Percentiles rank a stretch among this genome's conserved stretches.
Evolutionary conservation across 2,329 filamentous ascomycete genomes (phyloP).

Genomic region (Trichoderma asperellum): DNA sequence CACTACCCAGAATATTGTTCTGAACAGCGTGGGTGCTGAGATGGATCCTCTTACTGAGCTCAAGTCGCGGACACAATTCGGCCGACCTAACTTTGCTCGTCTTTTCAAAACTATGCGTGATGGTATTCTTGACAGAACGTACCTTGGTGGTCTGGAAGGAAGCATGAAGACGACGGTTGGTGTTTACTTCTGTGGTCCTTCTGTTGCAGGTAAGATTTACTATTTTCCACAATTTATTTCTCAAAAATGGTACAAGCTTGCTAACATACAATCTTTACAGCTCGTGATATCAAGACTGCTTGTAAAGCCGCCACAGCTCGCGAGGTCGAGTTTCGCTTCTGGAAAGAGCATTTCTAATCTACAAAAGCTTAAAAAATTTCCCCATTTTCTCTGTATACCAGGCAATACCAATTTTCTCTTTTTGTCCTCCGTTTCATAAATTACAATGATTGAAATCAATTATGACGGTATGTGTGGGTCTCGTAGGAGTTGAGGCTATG

Average conservation of each 20-base stretch:
- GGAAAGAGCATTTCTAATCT: conserved; percentile 90
- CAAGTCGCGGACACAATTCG: conserved; percentile 88
- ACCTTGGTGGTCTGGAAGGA: conserved; percentile 79
- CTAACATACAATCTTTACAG: conserved; percentile 51
- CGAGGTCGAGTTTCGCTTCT: conserved; percentile 93
- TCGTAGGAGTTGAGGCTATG: conserved; percentile 10
- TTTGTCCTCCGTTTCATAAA: conserved; percentile 8
- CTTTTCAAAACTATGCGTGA: conserved; percentile 85
- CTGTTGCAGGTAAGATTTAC: conserved; percentile 59
- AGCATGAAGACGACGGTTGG: conserved; percentile 82
- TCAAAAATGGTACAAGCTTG: background rate
- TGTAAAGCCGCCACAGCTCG: conserved; percentile 71
- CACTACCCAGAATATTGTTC: conserved; percentile 92
- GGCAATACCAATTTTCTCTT: conserved; percentile 21
- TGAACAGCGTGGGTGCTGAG: conserved; percentile 88
- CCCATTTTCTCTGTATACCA: conserved; percentile 20
- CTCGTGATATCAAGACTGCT: conserved; percentile 82
- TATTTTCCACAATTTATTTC: too few relatives aligned
- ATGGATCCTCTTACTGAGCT: conserved; percentile 92
- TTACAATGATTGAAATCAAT: conserved; percentile 19
- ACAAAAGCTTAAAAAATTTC: background rate
- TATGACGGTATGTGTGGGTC: conserved; percentile 21
- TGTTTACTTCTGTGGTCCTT: conserved; percentile 97
- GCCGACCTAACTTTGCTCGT: conserved; percentile 83
- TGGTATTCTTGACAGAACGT: conserved; percentile 82